Evolutionary conservation across 2,329 filamentous ascomycete species (phyloP), one percentile per base, ranked within the genome.

Genomic region (Ceratocystis smalleyi): DNA sequence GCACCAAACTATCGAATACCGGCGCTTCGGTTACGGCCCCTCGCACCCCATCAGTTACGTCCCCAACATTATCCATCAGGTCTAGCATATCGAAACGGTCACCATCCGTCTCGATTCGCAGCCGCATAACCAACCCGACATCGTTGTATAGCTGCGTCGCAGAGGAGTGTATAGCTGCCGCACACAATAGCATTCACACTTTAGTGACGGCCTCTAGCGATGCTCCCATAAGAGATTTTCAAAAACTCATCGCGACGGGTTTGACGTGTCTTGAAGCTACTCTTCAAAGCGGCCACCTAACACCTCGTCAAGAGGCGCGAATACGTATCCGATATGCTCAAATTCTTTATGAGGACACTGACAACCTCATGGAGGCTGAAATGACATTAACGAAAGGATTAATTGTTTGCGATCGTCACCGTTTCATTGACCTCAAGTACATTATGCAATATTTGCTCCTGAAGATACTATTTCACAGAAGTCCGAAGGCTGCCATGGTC

Each of bases 361-460:
- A 88, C 43, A 91, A 91, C 68, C 76, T 84, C 10, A 84, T 83
- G 75, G 84, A 89, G 69, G 85, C 86, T 1, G 88, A 91, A 72
- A 86, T 84, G 12, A 78, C 84, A 2, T 73, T 92, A 65, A 85
- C 81, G 49, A 89, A 88, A 73, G 87, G 86, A 5, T 84, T 88
- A 64, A 80, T 82, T 1, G 75, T 88, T 1, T 88, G 85, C 69
- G 84, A 87, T 67, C 83, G 76, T 72, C 73, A 77, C 64, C 74
- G 75, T 7, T 67, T 77, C 65, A 70, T 73, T 30, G 88, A 91
- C 69, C 73, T 91, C 47, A 90, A 89, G 71, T 90, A 90, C 73
- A 83, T 83, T 67, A 89, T 90, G 80, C 83, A 89, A 68, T 88
- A 89, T 71, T 76, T 90, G 17, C 81, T 87, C 66, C 79, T 85